Base-by-base conservation (phyloP, 805 yeast species). In the Kluyveromyces nonfermentans region DNA sequence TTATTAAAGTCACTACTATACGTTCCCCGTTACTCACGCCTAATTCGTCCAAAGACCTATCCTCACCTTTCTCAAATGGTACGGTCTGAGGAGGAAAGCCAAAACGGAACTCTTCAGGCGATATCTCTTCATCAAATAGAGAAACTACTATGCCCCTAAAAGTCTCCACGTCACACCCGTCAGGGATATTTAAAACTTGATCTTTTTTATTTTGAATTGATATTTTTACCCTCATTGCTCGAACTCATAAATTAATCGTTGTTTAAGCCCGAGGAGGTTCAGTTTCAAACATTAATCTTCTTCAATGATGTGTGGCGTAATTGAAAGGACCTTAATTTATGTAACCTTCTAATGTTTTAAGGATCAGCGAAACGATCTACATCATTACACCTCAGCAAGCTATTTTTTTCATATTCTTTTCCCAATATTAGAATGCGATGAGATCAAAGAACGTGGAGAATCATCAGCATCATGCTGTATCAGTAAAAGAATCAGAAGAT, bases 61-160 rank as follows among this genome's bases (percentile, higher is more conserved):
- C 35, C 8, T 45, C 45, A 9, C 45, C 47, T 19, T 57, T 57
- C 5, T 48, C 46, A 7, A 69, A 46, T 20, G 64, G 67, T 2
- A 80, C 44, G 1, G 61, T 48, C 46, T 67, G 72, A 1, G 85
- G 85, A 1, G 89, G 90, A 54, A 72, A 82, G 2, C 89, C 88
- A 37, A 52, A 60, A 47, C 73, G 72, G 41, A 80, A 57, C 20
- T 46, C 56, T 16, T 43, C 19, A 17, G 36, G 12, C 8, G 36
- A 16, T 15, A 22, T 39, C 3, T 52, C 43, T n/a, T 42, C 36
- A 33, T 50, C 42, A 19, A 17, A 34, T 37, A 40, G 18, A n/a
- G 41, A 38, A 12, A 30, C 15, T 12, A 38, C 36, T 8, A 47
- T 51, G 3, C 46, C 45, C 4, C 64, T 19, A 17, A 76, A 56